Conservation (phyloP, 2,329 filamentous ascomycete genomes). For the Ascochyta clinopodiicola region DNA sequence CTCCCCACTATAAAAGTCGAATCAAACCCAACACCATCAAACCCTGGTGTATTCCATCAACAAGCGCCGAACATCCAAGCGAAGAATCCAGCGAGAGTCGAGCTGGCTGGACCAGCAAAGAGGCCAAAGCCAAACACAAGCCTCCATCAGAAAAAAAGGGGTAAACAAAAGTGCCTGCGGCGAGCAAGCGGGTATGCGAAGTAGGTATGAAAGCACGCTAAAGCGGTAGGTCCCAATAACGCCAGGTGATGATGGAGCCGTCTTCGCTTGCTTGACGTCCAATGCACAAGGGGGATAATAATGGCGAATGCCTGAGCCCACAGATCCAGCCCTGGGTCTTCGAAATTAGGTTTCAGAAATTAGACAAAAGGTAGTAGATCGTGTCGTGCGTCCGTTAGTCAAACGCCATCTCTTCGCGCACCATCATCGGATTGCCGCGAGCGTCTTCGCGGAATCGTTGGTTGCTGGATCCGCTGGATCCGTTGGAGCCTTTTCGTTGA, state of each 20-base stretch:
- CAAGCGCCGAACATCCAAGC: neutral
- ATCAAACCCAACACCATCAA: neutral
- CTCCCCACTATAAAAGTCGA: neutral
- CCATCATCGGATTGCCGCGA: constrained; percentile 27
- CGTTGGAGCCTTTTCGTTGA: constrained; percentile 47
- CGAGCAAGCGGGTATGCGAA: constrained; percentile 30
- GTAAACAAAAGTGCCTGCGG: constrained; percentile 17
- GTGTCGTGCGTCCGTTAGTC: constrained; percentile 23
- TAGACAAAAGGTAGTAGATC: constrained; percentile 28
- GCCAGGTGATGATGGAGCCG: constrained; percentile 1
- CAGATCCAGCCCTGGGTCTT: constrained; percentile 37
- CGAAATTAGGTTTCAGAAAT: constrained; percentile 41
- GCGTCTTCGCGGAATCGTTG: constrained; percentile 21
- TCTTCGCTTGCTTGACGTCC: constrained; percentile 9
- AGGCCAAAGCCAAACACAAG: constrained; percentile 2
- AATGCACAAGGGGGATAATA: constrained; percentile 5
- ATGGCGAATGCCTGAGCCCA: constrained; percentile 18
- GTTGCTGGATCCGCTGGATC: constrained; percentile 19
- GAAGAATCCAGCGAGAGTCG: neutral
- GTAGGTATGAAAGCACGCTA: constrained; percentile 10
- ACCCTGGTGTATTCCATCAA: neutral
- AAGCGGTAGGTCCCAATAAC: constrained; percentile 7
- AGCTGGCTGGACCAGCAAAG: neutral
- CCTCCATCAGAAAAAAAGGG: neutral
- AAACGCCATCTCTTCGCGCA: constrained; percentile 33